A percentile compares a stretch with the other conserved stretches of the same genome.
phyloP scores from a whole-genome alignment of 495 filamentous ascomycete species.

The Gamarada debralockiae region DNA sequence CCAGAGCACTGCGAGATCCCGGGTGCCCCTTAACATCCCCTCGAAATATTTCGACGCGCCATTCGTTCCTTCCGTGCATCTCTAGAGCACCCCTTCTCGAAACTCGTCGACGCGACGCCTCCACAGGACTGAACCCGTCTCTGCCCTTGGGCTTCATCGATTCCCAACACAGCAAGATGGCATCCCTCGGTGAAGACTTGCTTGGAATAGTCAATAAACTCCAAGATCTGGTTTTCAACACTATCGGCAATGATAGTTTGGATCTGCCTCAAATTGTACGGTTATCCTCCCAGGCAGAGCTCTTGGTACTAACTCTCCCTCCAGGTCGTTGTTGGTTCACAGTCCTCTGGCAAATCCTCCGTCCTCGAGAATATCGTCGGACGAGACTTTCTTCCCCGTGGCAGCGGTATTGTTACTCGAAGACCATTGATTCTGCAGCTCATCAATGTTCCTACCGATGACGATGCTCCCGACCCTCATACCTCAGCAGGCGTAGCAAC shows the following conservation, averaged over 20 bases:
- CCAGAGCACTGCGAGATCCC: not conserved
- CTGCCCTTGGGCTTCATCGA: not conserved
- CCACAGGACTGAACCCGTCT: not conserved
- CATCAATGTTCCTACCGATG: slow-evolving; percentile 87
- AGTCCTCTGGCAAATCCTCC: slow-evolving; percentile 98
- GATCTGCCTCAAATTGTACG: slow-evolving; percentile 96
- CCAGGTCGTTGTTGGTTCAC: slow-evolving; percentile 96
- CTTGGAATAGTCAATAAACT: slow-evolving; percentile 92
- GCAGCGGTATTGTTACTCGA: slow-evolving; percentile 93
- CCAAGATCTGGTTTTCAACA: slow-evolving; percentile 98
- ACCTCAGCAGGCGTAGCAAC: slow-evolving; percentile 65
- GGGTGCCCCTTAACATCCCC: not conserved
- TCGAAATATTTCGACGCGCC: not conserved
- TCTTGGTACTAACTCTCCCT: slow-evolving; percentile 12
- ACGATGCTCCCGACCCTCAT: slow-evolving; percentile 62
- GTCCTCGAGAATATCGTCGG: slow-evolving; percentile 99
- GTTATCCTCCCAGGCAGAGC: not conserved
- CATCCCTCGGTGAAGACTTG: slow-evolving; percentile 82
- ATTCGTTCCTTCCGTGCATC: not conserved
- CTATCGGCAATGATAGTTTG: slow-evolving; percentile 96
- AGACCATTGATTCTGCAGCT: slow-evolving; percentile 94
- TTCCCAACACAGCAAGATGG: slow-evolving; percentile 33
- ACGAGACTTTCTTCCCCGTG: slow-evolving; percentile 92
- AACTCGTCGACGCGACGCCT: slow-evolving; percentile 17
- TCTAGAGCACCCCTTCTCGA: not conserved